These are phyloP conservation scores for Beauveria scarabaeidicola DNA, from an alignment of 2,329 filamentous ascomycete genomes.

Conservation along the genomic window DNA sequence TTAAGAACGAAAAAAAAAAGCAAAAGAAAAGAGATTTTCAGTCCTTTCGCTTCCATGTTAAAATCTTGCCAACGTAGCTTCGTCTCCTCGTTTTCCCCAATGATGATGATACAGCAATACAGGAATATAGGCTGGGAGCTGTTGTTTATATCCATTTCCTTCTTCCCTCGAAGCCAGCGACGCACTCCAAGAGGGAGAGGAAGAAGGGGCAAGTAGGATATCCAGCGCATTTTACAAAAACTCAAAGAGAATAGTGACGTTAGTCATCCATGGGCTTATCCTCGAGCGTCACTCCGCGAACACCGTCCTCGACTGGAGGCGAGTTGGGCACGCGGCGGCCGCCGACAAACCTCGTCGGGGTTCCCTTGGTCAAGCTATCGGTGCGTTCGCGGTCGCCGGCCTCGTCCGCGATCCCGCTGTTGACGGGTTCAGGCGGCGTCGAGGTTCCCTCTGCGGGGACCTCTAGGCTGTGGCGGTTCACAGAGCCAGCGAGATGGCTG, in stretches of 20 bases:
- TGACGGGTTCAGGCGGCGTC: constrained; percentile 33
- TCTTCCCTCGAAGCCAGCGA: not conserved
- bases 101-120: constrained; percentile 9
- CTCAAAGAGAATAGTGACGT: not conserved
- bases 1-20: not conserved
- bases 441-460: constrained; percentile 57
- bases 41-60: not conserved
- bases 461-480: constrained; percentile 66
- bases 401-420: constrained; percentile 29
- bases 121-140: not conserved
- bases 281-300: constrained; percentile 42
- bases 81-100: not conserved
- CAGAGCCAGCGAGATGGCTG: constrained; percentile 38
- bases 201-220: not conserved
- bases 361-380: constrained; percentile 16
- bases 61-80: constrained; percentile 1
- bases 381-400: constrained; percentile 15
- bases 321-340: constrained; percentile 34
- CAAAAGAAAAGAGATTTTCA: not conserved
- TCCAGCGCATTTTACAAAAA: not conserved
- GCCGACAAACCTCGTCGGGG: constrained; percentile 36
- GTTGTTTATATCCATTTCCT: not conserved
- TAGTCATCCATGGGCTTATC: constrained; percentile 46
- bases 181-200: not conserved
- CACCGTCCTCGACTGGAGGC: constrained; percentile 23